phyloP scores from a whole-genome alignment of 495 filamentous ascomycete species.

The Oidiodendron maius region DNA sequence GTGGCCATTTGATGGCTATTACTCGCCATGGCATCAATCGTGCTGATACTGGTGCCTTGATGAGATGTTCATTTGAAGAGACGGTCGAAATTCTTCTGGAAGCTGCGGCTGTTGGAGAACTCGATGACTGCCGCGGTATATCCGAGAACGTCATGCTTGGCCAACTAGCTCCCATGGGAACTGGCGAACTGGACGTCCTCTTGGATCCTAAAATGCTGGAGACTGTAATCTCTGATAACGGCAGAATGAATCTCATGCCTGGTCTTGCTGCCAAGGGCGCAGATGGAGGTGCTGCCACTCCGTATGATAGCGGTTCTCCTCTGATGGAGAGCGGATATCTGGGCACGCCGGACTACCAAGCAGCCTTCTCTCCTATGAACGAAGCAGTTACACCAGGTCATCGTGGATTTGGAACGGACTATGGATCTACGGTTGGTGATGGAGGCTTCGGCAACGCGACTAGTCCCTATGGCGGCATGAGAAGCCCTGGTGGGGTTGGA shows the following conservation, averaged over 20 bases:
- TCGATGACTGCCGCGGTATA: constrained; percentile 95
- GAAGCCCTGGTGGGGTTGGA: constrained; percentile 26
- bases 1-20: constrained; percentile 88
- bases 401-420: constrained; percentile 61
- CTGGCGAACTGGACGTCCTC: constrained; percentile 87
- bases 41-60: constrained; percentile 93
- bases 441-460: constrained; percentile 49
- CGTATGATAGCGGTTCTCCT: constrained; percentile 89
- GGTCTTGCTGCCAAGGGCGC: constrained; percentile 67
- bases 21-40: constrained; percentile 98
- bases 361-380: constrained; percentile 85
- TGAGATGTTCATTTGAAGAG: constrained; percentile 99
- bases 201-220: constrained; percentile 93
- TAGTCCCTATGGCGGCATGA: constrained; percentile 61
- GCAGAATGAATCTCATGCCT: constrained; percentile 70
- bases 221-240: constrained; percentile 87
- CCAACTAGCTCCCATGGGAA: constrained; percentile 93
- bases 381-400: constrained; percentile 68
- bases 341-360: constrained; percentile 71
- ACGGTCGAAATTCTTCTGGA: constrained; percentile 97
- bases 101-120: constrained; percentile 85
- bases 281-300: constrained; percentile 82
- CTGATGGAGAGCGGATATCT: constrained; percentile 72
- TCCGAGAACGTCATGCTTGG: constrained; percentile 99
- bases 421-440: constrained; percentile 34